Evolutionary conservation across 163 green algal genomes (phyloP), one percentile per base, ranked within the genome.

Genomic region (Prototheca wickerhamii): DNA sequence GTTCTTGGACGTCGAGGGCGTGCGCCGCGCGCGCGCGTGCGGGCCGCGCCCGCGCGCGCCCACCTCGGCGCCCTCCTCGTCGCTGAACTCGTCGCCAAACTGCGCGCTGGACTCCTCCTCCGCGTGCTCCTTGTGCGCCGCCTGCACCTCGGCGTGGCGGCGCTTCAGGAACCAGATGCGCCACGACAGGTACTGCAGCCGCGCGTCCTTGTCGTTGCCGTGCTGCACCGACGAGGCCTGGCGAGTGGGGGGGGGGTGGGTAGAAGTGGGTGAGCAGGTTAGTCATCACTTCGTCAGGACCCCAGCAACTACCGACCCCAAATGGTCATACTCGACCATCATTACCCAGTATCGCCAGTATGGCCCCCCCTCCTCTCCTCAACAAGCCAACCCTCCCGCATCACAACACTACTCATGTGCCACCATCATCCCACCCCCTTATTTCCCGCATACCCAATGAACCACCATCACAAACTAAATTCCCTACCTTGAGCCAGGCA

Each of bases 121-220:
- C 42, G 28, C 43, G n/a, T 33, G 26, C 29, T 33, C 42, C 17
- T 25, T 26, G 17, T 29, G 23, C 12, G 56, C 23, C 35, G 23
- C 34, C 63, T 56, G 34, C 26, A 65, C 68, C 67, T 58, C 42
- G 64, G 72, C 77, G 18, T 78, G 63, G 56, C 84, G 85, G 31
- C 87, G 82, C 73, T 90, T 93, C 76, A 96, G 86, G 73, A 84
- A 74, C 90, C 90, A 97, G 37, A 96, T 88, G 26, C 90, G 80
- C 90, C 90, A 96, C 10, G 78, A 87, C 18, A 96, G 74, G 72
- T 96, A 89, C 76, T 94, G 78, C 65, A 96, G 75, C 12, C 90
- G 83, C 0, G 76, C 78, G 64, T 95, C 90, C 55, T 82, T 81
- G 59, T 92, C 86, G 18, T 61, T 73, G 40, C 72, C 76, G 44